Percentiles rank a stretch among this genome's conserved stretches.
Evolutionary conservation across 2,329 filamentous ascomycete genomes (phyloP).

Genomic region (Epichloe glyceriae): DNA sequence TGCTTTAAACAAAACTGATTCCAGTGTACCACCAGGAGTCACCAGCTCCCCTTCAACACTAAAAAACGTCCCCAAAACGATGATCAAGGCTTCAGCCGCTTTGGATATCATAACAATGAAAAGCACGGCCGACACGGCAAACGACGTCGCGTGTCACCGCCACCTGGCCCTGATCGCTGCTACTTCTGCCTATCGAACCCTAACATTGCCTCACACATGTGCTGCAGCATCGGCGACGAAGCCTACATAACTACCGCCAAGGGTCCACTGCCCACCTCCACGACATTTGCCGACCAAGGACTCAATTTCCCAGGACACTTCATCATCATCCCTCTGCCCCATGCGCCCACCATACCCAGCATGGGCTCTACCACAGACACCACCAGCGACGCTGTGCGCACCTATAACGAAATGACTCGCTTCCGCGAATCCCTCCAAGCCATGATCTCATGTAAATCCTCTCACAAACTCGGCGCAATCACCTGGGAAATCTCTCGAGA

Average conservation of each 20-base stretch:
- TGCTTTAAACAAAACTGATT: slow-evolving; percentile 51
- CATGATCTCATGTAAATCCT: slow-evolving; percentile 52
- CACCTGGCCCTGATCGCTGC: slow-evolving; percentile 64
- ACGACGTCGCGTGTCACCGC: slow-evolving; percentile 36
- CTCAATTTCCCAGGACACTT: slow-evolving; percentile 74
- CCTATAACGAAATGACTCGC: slow-evolving; percentile 68
- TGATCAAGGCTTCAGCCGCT: slow-evolving; percentile 39
- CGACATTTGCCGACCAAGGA: slow-evolving; percentile 50
- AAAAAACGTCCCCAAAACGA: slow-evolving; percentile 43
- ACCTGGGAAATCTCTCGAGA: slow-evolving; percentile 85
- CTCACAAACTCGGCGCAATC: slow-evolving; percentile 60
- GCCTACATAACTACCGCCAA: slow-evolving; percentile 86
- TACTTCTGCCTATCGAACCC: slow-evolving; percentile 94
- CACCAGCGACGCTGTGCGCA: slow-evolving; percentile 42
- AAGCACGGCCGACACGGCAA: slow-evolving; percentile 32
- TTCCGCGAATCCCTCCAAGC: slow-evolving; percentile 66
- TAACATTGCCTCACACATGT: slow-evolving; percentile 72
- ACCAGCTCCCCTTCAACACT: slow-evolving; percentile 58
- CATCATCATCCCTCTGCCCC: slow-evolving; percentile 79
- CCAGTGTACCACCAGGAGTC: slow-evolving; percentile 52
- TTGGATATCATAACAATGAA: slow-evolving; percentile 32
- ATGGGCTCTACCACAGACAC: slow-evolving; percentile 44
- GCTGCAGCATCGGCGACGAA: slow-evolving; percentile 78
- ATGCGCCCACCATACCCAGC: slow-evolving; percentile 59
- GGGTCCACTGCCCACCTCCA: slow-evolving; percentile 63